Evolutionary conservation across 2,329 filamentous ascomycete species (phyloP).

Genomic region (Scorias spongiosa): DNA sequence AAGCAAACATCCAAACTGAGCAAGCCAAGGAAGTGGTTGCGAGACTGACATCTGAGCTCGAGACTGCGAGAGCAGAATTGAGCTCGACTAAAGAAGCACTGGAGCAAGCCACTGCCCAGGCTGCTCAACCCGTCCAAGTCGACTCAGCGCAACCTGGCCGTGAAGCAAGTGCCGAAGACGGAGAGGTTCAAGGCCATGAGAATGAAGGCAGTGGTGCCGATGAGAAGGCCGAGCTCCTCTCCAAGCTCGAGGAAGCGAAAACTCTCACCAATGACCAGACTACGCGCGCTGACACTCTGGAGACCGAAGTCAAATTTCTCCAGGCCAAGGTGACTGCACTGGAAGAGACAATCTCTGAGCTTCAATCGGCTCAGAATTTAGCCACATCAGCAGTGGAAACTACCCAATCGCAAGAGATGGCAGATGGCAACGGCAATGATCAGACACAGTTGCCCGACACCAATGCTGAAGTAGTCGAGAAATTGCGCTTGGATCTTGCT

Average conservation of each 20-base stretch:
- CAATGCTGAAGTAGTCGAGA: constrained; percentile 17
- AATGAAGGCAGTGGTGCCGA: constrained; percentile 50
- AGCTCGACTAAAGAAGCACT: constrained; percentile 1
- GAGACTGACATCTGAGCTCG: constrained; percentile 43
- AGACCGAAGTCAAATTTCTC: constrained; percentile 31
- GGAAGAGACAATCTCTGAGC: constrained; percentile 41
- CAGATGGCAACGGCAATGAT: constrained; percentile 2
- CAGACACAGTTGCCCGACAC: constrained; percentile 4
- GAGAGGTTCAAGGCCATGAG: constrained; percentile 47
- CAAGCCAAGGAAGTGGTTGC: constrained; percentile 46
- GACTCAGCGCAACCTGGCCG: constrained; percentile 18
- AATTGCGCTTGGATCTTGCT: constrained; percentile 26
- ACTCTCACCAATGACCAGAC: constrained; percentile 24
- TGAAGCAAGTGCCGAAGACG: constrained; percentile 6
- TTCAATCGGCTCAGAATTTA: constrained; percentile 29
- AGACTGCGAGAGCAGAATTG: constrained; percentile 21
- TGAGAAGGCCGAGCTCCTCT: constrained; percentile 20
- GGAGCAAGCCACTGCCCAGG: constrained; percentile 8
- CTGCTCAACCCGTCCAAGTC: not conserved
- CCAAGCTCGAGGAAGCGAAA: constrained; percentile 20
- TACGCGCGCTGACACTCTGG: constrained; percentile 20
- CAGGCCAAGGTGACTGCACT: constrained; percentile 49
- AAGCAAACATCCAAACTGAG: constrained; percentile 35
- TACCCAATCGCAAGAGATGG: constrained; percentile 8
- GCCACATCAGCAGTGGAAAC: constrained; percentile 19